Conservation (phyloP, 2,329 filamentous ascomycete species). For the Ascocoryne sarcoides region DNA sequence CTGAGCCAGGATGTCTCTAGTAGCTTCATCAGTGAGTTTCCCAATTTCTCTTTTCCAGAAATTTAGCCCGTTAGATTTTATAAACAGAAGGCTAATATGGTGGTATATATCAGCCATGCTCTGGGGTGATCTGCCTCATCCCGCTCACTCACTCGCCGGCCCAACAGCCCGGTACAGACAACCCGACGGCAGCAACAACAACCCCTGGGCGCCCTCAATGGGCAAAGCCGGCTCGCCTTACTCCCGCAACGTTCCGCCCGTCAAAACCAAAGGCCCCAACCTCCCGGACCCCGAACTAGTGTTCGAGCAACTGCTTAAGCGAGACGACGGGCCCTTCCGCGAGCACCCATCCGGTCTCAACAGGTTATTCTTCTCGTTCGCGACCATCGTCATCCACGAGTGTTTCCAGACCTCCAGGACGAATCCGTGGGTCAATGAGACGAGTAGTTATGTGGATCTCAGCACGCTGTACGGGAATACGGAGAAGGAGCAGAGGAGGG, state of each 20-base stretch:
- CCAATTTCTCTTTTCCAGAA: too few species aligned
- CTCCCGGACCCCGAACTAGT: conserved; percentile 40
- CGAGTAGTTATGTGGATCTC: conserved; percentile 38
- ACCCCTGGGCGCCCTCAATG: conserved; percentile 41
- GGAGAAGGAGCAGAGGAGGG: conserved; percentile 32
- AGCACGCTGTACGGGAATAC: conserved; percentile 39
- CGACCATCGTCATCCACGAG: conserved; percentile 39
- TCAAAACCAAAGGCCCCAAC: conserved; percentile 40
- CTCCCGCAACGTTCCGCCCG: conserved; percentile 35
- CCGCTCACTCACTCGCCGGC: conserved; percentile 37
- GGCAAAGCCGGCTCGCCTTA: conserved; percentile 43
- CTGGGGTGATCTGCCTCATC: conserved; percentile 44
- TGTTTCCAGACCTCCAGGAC: conserved; percentile 36
- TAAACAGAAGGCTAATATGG: too few species aligned
- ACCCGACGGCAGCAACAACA: conserved; percentile 38
- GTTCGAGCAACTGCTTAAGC: conserved; percentile 36
- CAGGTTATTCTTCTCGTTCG: conserved; percentile 38
- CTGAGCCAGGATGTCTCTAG: conserved; percentile 38
- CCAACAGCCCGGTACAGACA: conserved; percentile 36
- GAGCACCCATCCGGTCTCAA: conserved; percentile 37
- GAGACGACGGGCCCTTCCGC: conserved; percentile 32
- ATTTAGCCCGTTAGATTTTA: too few species aligned
- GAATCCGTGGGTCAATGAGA: conserved; percentile 37
- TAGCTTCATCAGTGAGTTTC: conserved; percentile 43
- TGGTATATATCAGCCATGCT: too few species aligned